Evolutionary conservation across 139 green algal species (phyloP).

Genomic region (Coelastrella sp.): DNA sequence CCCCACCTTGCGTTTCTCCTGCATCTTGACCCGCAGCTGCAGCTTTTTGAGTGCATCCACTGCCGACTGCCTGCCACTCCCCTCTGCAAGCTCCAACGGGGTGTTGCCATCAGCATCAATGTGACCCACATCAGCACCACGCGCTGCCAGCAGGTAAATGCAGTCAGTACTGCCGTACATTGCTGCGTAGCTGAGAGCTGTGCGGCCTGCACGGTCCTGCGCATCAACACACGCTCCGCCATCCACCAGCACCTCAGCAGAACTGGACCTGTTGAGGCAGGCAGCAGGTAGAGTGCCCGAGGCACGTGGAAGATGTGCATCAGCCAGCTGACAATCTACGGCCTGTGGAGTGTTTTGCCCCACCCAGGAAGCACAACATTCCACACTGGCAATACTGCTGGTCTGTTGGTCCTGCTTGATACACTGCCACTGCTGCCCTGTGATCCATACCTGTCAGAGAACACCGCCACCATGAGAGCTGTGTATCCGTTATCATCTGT

Average conservation of each 20-base stretch:
- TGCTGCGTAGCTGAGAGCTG: constrained; percentile 58
- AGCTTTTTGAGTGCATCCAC: constrained; percentile 49
- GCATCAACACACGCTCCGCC: constrained; percentile 22
- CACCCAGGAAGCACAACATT: not conserved
- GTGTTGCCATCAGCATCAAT: constrained; percentile 55
- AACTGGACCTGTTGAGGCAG: constrained; percentile 12
- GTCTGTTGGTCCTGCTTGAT: not conserved
- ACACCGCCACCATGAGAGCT: constrained; percentile 65
- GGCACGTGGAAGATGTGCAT: not conserved
- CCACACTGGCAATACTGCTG: not conserved
- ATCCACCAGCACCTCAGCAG: constrained; percentile 54
- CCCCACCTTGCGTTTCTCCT: constrained; percentile 46
- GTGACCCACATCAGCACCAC: constrained; percentile 56
- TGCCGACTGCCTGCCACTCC: constrained; percentile 44
- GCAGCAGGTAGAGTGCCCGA: not conserved
- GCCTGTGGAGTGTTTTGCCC: too few species aligned
- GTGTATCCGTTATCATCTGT: constrained; percentile 59
- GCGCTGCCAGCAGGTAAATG: constrained; percentile 53
- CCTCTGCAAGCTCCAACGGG: constrained; percentile 59
- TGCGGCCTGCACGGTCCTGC: constrained; percentile 48
- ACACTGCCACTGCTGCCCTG: too few species aligned
- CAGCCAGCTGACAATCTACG: too few species aligned
- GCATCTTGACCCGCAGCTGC: constrained; percentile 53
- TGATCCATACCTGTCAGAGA: constrained; percentile 48
- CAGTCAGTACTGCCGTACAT: constrained; percentile 61